phyloP scores from a whole-genome alignment of 2,329 filamentous ascomycete genomes.

The Byssochlamys sp. region DNA sequence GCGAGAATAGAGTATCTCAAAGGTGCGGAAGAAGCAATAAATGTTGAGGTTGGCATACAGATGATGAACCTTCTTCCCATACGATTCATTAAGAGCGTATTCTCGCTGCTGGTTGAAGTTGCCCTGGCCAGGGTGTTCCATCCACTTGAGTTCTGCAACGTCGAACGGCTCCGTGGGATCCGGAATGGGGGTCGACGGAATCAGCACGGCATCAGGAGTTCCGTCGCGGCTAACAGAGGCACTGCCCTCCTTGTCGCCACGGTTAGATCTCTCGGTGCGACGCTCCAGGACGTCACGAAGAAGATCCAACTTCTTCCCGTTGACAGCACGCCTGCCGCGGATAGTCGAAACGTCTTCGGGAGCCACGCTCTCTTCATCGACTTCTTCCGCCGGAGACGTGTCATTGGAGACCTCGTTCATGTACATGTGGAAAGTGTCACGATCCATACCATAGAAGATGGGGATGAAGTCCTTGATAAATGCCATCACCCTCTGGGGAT shows the following conservation, averaged over 20 bases:
- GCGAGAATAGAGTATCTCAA: constrained; percentile 80
- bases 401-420: constrained; percentile 60
- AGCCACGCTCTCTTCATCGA: constrained; percentile 60
- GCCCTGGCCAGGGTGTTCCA: constrained; percentile 47
- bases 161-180: constrained; percentile 49
- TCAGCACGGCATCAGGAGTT: constrained; percentile 61
- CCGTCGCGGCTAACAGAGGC: constrained; percentile 74
- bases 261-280: constrained; percentile 58
- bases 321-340: constrained; percentile 51
- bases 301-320: constrained; percentile 65
- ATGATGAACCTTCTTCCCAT: constrained; percentile 71
- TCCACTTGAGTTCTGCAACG: constrained; percentile 47
- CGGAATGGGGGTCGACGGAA: constrained; percentile 25
- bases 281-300: constrained; percentile 79
- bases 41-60: constrained; percentile 86
- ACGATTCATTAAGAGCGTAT: constrained; percentile 68
- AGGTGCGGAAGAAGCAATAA: constrained; percentile 88
- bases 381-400: constrained; percentile 64
- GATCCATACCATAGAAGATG: constrained; percentile 64
- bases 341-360: constrained; percentile 61
- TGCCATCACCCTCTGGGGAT: constrained; percentile 63
- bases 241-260: constrained; percentile 69
- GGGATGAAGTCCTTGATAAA: constrained; percentile 71
- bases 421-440: constrained; percentile 57
- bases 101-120: constrained; percentile 52